Conservation (phyloP, 108 stramenopile genomes). For the Nannochloropsis gaditana region DNA sequence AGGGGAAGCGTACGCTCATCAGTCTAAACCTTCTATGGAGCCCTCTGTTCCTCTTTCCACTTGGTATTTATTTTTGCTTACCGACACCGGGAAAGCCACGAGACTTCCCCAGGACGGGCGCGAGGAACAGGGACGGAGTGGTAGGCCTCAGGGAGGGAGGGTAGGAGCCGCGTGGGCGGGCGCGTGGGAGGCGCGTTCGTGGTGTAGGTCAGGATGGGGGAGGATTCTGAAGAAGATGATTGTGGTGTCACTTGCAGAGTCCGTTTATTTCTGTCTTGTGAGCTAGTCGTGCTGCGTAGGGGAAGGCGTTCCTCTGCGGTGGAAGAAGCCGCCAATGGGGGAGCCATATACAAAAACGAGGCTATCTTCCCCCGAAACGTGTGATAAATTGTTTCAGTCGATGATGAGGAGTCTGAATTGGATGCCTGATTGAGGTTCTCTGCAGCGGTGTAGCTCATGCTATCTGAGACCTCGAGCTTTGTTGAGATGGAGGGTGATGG, state of each 20-base stretch:
- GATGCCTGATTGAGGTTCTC: too few relatives aligned
- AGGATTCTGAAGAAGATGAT: background rate
- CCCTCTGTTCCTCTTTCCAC: background rate
- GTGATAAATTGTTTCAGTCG: too few relatives aligned
- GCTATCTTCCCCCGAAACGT: too few relatives aligned
- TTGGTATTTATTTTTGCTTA: background rate
- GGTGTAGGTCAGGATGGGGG: background rate
- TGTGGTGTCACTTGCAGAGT: background rate
- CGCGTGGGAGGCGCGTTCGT: background rate
- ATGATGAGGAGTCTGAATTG: too few relatives aligned
- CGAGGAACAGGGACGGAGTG: background rate
- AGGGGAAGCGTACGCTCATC: background rate
- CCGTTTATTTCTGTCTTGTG: background rate
- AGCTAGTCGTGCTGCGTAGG: background rate
- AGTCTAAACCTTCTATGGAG: background rate
- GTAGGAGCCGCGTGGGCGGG: background rate
- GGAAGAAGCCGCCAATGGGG: background rate
- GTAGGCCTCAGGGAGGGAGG: background rate
- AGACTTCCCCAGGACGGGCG: background rate
- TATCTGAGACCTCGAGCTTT: too few relatives aligned
- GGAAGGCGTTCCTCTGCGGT: background rate
- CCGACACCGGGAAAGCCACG: constrained; percentile 1
- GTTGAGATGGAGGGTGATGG: too few relatives aligned
- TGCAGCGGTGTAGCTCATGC: too few relatives aligned
- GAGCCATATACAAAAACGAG: too few relatives aligned